These are phyloP conservation scores for Berkeleyomyces basicola DNA, from an alignment of 2,329 filamentous ascomycete genomes.

Conservation along the genomic window DNA sequence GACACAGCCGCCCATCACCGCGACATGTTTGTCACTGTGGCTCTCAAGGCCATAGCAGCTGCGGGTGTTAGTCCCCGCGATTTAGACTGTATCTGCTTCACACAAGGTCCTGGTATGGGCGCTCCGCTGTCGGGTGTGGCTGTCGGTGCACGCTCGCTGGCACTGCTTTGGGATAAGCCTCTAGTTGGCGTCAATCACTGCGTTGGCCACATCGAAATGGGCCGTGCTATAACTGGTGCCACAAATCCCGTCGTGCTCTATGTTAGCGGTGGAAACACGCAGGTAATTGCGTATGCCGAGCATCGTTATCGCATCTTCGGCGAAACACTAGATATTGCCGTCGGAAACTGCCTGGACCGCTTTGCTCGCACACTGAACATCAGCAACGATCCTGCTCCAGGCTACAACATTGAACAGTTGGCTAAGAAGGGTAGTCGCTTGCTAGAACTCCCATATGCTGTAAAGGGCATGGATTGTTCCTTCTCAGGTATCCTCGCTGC, in stretches of 20 bases:
- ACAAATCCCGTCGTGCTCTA: constrained; percentile 88
- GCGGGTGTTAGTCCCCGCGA: constrained; percentile 46
- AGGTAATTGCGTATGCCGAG: constrained; percentile 92
- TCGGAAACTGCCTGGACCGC: constrained; percentile 91
- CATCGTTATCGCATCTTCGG: constrained; percentile 95
- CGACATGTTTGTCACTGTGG: constrained; percentile 63
- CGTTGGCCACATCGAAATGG: constrained; percentile 98
- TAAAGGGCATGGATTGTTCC: constrained; percentile 97
- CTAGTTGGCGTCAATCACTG: constrained; percentile 95
- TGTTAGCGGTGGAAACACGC: constrained; percentile 89
- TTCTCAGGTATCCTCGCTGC: constrained; percentile 83
- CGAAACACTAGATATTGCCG: constrained; percentile 91
- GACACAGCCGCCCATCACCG: constrained; percentile 91
- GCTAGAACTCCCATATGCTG: constrained; percentile 81
- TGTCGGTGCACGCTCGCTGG: constrained; percentile 65
- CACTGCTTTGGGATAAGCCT: constrained; percentile 72
- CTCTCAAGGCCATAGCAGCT: constrained; percentile 59
- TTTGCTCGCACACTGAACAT: constrained; percentile 86
- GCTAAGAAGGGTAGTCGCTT: constrained; percentile 58
- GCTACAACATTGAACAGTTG: constrained; percentile 95
- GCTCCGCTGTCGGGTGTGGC: constrained; percentile 79
- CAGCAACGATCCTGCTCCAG: constrained; percentile 87
- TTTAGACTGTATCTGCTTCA: constrained; percentile 89
- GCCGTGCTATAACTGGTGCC: constrained; percentile 77
- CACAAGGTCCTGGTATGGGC: constrained; percentile 90